phyloP scores from a whole-genome alignment of 371 early-diverging fungal species.

The Parasitella parasitica region DNA sequence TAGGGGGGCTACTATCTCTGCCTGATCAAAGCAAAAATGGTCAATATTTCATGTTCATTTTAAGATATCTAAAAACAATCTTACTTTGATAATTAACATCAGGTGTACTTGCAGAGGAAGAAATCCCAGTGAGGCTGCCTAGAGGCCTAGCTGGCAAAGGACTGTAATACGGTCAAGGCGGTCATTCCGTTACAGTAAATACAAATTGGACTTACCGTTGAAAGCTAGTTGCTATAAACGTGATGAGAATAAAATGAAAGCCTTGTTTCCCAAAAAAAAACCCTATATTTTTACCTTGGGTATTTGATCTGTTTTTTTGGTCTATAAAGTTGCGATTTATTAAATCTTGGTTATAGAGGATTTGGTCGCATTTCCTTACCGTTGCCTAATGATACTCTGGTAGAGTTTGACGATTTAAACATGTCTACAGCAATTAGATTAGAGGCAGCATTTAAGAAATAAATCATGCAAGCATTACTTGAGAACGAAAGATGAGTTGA shows the following conservation, averaged over 20 bases:
- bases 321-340: not conserved
- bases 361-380: not conserved
- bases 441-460: not conserved
- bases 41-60: not conserved
- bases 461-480: constrained; percentile 2
- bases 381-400: not conserved
- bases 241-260: not conserved
- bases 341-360: not conserved
- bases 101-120: not conserved
- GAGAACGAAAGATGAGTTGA: constrained; percentile 9
- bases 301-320: not conserved
- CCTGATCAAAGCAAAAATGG: not conserved
- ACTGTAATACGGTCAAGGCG: not conserved
- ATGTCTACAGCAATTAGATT: not conserved
- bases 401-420: constrained; percentile 4
- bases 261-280: not conserved
- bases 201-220: not conserved
- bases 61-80: too few relatives aligned
- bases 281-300: not conserved
- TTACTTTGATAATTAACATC: not conserved
- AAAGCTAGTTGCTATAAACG: not conserved
- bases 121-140: not conserved
- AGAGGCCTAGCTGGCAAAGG: not conserved
- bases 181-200: not conserved
- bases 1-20: not conserved